Evolutionary conservation across 2,329 filamentous ascomycete genomes (phyloP), one percentile per base, ranked within the genome.

Genomic region (Ustilaginoidea virens): DNA sequence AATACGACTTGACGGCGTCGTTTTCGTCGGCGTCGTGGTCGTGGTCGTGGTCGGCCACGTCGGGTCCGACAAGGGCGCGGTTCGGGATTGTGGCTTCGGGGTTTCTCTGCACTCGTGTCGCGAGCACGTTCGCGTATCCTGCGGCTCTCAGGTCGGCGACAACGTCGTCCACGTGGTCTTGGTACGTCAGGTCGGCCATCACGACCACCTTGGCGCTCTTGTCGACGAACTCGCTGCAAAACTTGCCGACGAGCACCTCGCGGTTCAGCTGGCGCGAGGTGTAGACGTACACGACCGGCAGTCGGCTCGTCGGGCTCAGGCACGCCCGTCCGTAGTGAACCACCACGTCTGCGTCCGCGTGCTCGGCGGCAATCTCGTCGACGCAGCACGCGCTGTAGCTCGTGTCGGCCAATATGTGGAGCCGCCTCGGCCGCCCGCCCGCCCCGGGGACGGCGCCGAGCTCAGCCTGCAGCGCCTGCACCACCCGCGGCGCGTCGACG

Each of bases 381-480:
- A 96, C 86, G 46, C 90, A 98, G 56, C 90, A 98, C 1, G 87
- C 78, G 34, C 90, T 92, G 53, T 96, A 98, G 2, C 87, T 94
- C 3, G 90, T 96, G 52, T 98, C 90, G 18, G 79, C 90, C 12
- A 98, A 61, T 35, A 98, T 86, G 42, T 80, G 92, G 29, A 96
- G 62, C 36, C 63, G 48, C 31, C 31, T 39, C 23, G 29, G 15
- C 23, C 9, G 11, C 16, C 20, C 23, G 19, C 9, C 29, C 23
- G 20, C 23, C 1, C 31, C 35, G 19, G 41, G 38, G 1, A 31
- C 29, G 3, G 30, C 15, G 2, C 15, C 26, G 5, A 56, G 38
- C 28, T 52, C 47, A 6, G 36, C 35, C 0, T 35, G 32, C 2
- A 59, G 53, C 1, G 72, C 58, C 30, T 76, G 72, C 32, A 78